These are phyloP conservation scores for Thielaviopsis musarum DNA, from an alignment of 2,329 filamentous ascomycete species.

Conservation along the genomic window DNA sequence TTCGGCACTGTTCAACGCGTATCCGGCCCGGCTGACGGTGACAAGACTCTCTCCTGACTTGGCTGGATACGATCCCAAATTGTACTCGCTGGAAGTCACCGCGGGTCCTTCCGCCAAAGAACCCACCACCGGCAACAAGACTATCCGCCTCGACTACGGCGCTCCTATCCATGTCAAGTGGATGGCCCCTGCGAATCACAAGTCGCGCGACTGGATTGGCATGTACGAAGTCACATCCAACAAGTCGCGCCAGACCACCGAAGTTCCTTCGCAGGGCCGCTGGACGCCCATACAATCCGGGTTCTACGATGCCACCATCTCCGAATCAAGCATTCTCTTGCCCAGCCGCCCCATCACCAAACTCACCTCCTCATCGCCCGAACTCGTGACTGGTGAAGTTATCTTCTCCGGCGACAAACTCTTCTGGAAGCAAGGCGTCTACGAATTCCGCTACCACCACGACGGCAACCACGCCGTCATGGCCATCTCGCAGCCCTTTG, in stretches of 20 bases:
- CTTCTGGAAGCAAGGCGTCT: conserved; percentile 93
- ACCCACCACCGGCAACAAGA: conserved; percentile 30
- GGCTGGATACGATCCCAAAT: conserved; percentile 59
- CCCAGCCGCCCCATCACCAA: conserved; percentile 42
- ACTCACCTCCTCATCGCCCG: conserved; percentile 30
- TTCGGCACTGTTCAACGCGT: conserved; percentile 72
- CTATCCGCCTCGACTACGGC: conserved; percentile 73
- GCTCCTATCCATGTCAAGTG: conserved; percentile 78
- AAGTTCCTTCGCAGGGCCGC: conserved; percentile 69
- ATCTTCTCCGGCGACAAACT: conserved; percentile 82
- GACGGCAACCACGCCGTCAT: conserved; percentile 84
- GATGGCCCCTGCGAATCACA: conserved; percentile 76
- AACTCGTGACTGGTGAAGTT: conserved; percentile 61
- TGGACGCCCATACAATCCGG: conserved; percentile 73
- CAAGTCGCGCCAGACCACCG: conserved; percentile 64
- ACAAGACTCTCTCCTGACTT: conserved; percentile 64
- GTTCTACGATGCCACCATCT: conserved; percentile 56
- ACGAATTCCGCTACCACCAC: conserved; percentile 95
- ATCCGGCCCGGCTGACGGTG: conserved; percentile 72
- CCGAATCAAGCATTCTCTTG: conserved; percentile 59
- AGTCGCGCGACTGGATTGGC: conserved; percentile 86
- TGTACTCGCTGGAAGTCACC: conserved; percentile 63
- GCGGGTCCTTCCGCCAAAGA: conserved; percentile 40
- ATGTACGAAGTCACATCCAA: conserved; percentile 96
- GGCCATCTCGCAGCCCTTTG: conserved; percentile 84